Conservation (phyloP, 805 yeast species). For the Trichomonascus vanleenenianus region DNA sequence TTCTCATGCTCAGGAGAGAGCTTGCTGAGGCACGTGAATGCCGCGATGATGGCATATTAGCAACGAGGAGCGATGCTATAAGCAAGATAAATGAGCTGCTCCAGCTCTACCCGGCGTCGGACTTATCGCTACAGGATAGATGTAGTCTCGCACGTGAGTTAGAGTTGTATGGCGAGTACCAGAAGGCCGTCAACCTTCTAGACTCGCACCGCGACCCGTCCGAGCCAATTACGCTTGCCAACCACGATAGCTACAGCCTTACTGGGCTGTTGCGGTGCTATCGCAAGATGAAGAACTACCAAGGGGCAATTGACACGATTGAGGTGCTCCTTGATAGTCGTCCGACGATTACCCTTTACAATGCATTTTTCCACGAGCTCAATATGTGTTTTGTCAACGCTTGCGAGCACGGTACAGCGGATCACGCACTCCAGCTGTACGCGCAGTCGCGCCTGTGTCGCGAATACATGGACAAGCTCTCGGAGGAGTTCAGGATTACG, state of each 20-base stretch:
- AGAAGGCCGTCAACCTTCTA: conserved; percentile 8
- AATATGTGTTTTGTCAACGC: not conserved
- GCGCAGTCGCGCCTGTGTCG: not conserved
- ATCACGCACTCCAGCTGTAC: not conserved
- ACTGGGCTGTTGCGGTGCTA: conserved; percentile 8
- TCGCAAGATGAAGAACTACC: conserved; percentile 1
- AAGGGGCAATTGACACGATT: not conserved
- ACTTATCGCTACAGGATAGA: conserved; percentile 6
- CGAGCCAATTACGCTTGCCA: conserved; percentile 6
- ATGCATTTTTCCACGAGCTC: not conserved
- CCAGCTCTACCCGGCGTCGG: not conserved
- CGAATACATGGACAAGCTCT: not conserved
- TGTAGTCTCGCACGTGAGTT: conserved; percentile 11
- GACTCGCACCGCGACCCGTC: conserved; percentile 10
- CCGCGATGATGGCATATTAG: too few species aligned
- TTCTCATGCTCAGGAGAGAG: too few species aligned
- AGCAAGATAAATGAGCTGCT: conserved; percentile 5
- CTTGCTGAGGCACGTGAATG: too few species aligned
- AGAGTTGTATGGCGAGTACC: conserved; percentile 4
- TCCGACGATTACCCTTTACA: not conserved
- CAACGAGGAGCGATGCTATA: too few species aligned
- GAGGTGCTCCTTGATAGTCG: not conserved
- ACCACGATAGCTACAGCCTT: conserved; percentile 15
- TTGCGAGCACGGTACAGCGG: not conserved
- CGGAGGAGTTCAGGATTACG: too few species aligned